A percentile compares a stretch with the other conserved stretches of the same genome.
These are phyloP conservation scores for Bullera alba DNA, from an alignment of 768 basidiomycete species.

Conservation along the genomic window DNA sequence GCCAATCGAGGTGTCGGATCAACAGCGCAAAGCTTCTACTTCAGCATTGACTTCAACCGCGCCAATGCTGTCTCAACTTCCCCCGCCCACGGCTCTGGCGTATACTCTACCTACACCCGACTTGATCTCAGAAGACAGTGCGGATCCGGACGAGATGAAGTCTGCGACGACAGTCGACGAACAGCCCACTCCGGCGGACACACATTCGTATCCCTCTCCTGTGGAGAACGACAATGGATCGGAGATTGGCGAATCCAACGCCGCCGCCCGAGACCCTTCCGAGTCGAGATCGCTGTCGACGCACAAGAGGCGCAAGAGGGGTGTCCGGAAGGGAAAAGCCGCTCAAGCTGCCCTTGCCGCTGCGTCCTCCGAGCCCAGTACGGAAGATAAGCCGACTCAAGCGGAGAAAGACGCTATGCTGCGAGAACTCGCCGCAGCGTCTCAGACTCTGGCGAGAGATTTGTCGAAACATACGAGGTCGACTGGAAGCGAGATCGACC, in stretches of 20 bases:
- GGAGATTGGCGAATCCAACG: background rate
- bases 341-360: constrained; percentile 47
- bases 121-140: constrained; percentile 18
- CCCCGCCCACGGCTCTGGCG: constrained; percentile 12
- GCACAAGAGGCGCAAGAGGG: constrained; percentile 74
- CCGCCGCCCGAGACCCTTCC: constrained; percentile 20
- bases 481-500: constrained; percentile 15
- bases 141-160: constrained; percentile 22
- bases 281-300: constrained; percentile 62
- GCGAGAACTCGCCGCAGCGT: constrained; percentile 66
- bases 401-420: constrained; percentile 47
- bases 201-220: constrained; percentile 15
- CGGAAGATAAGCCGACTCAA: constrained; percentile 51
- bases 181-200: constrained; percentile 24
- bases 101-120: constrained; percentile 20
- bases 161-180: constrained; percentile 32
- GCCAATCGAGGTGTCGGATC: constrained; percentile 10
- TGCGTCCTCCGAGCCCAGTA: constrained; percentile 30
- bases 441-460: constrained; percentile 75
- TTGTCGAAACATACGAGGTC: constrained; percentile 48
- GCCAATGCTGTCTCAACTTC: constrained; percentile 8
- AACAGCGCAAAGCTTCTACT: constrained; percentile 26
- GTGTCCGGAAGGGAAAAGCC: constrained; percentile 72
- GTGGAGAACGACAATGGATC: constrained; percentile 4
- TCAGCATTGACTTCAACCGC: constrained; percentile 33